Evolutionary conservation across 345 rosid species (phyloP), one percentile per base, ranked within the genome.

Genomic region (Citrus hindsii): DNA sequence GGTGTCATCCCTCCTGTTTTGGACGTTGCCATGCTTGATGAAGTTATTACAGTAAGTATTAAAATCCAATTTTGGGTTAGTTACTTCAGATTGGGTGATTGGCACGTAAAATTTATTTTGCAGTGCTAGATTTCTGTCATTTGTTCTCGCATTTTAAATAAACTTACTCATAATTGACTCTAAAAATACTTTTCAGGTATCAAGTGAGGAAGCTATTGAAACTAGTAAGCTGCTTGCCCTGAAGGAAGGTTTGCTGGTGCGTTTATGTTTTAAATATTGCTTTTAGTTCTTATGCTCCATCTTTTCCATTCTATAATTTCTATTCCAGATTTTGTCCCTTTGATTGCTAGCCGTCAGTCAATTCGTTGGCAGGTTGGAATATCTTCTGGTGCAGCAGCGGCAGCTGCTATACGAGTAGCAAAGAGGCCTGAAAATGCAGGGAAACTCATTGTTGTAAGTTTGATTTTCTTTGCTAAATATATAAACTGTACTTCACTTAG

Each of bases 371-470:
- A 88, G 93, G 88, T 86, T 4, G 92, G 90, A 71, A 87, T 91
- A 74, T 88, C 95, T 35, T 85, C 92, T 13, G 92, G 93, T 60
- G 92, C 90, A 48, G 90, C 89, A 9, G 80, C 90, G 14, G 87
- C 84, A 0, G 90, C 90, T 24, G 95, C 91, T 32, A 86, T 87
- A 32, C 83, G 70, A 72, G 7, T 87, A 63, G 91, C 86, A 33
- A 86, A 83, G 84, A 86, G 84, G 80, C 91, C 92, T 2, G 91
- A 90, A 77, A 76, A 80, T 73, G 79, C 87, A 0, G 92, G 88
- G 72, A 89, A 90, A 78, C 90, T 89, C 61, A 83, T 90, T 25
- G 90, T 78, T 53, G 93, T 88, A 76, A 87, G 88, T 82, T 24
- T 7, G 46, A 46, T 42, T 56, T 33, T 58, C 40, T 3, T 56